Conservation (phyloP, 2,329 filamentous ascomycete genomes). For the Colletotrichum chrysophilum region DNA sequence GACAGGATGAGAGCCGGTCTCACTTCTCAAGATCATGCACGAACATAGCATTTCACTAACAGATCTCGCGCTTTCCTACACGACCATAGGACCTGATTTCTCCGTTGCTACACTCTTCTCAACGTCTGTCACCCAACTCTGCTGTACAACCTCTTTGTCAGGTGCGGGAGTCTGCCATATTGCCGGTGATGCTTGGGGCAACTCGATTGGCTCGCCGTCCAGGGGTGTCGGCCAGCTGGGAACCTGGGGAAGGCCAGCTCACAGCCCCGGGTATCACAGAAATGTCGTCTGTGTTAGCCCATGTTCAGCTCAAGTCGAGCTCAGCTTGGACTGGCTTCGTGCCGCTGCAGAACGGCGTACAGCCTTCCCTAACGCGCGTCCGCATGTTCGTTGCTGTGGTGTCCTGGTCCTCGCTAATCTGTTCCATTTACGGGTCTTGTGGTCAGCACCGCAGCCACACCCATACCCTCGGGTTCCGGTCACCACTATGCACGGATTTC, state of each 20-base stretch:
- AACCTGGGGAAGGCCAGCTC: neutral
- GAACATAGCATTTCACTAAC: neutral
- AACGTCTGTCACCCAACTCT: neutral
- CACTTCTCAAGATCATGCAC: constrained; percentile 21
- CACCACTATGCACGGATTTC: neutral
- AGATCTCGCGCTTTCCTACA: constrained; percentile 9
- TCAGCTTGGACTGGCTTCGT: neutral
- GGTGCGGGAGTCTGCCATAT: neutral
- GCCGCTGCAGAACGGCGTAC: neutral
- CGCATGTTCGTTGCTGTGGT: constrained; percentile 3
- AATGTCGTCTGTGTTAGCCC: neutral
- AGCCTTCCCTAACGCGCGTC: neutral
- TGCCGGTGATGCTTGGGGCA: neutral
- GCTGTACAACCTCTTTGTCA: neutral
- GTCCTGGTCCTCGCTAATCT: constrained; percentile 20
- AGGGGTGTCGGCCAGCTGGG: neutral
- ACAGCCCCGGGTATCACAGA: neutral
- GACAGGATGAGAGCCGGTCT: neutral
- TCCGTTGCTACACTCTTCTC: neutral
- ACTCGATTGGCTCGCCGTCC: neutral
- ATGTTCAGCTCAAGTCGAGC: neutral
- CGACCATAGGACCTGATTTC: neutral
- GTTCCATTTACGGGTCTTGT: constrained; percentile 15
- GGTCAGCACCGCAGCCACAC: constrained; percentile 6
- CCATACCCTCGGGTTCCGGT: neutral